Evolutionary conservation across 2,329 filamentous ascomycete genomes (phyloP).

Genomic region (Penicillium sp.): DNA sequence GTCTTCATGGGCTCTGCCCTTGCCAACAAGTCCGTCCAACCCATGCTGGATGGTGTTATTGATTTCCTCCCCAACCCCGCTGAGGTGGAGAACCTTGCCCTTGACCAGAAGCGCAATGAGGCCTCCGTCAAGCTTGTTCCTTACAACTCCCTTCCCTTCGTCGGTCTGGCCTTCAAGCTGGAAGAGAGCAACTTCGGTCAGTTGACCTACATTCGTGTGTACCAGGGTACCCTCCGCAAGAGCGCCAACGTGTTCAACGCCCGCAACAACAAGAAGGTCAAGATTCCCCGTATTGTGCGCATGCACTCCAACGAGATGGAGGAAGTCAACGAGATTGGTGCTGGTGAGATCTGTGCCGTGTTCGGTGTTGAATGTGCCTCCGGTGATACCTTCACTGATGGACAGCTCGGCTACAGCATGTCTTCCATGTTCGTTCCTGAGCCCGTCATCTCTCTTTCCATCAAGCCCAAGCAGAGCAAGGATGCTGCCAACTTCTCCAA

Average conservation of each 20-base stretch:
- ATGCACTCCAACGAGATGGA: constrained; percentile 99
- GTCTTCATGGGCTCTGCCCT: constrained; percentile 96
- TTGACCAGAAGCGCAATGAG: constrained; percentile 79
- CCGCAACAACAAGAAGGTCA: constrained; percentile 90
- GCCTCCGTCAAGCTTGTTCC: constrained; percentile 82
- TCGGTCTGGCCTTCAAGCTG: constrained; percentile 95
- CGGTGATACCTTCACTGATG: constrained; percentile 97
- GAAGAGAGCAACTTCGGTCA: constrained; percentile 99
- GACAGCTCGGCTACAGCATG: constrained; percentile 89
- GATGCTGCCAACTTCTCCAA: constrained; percentile 95
- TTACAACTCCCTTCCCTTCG: constrained; percentile 90
- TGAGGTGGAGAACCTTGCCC: constrained; percentile 83
- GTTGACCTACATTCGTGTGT: constrained; percentile 96
- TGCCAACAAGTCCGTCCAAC: constrained; percentile 91
- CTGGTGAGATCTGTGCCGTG: constrained; percentile 96
- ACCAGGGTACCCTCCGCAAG: constrained; percentile 89
- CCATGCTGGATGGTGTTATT: constrained; percentile 93
- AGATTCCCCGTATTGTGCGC: constrained; percentile 93
- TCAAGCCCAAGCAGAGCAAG: constrained; percentile 90
- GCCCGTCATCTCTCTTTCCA: constrained; percentile 95
- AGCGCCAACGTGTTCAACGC: constrained; percentile 91
- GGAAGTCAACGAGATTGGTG: constrained; percentile 86
- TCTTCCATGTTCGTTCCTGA: constrained; percentile 96
- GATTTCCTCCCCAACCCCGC: constrained; percentile 93
- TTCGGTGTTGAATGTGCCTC: constrained; percentile 98